Conservation (phyloP, 2,329 filamentous ascomycete genomes). For the Trichoderma sp. region DNA sequence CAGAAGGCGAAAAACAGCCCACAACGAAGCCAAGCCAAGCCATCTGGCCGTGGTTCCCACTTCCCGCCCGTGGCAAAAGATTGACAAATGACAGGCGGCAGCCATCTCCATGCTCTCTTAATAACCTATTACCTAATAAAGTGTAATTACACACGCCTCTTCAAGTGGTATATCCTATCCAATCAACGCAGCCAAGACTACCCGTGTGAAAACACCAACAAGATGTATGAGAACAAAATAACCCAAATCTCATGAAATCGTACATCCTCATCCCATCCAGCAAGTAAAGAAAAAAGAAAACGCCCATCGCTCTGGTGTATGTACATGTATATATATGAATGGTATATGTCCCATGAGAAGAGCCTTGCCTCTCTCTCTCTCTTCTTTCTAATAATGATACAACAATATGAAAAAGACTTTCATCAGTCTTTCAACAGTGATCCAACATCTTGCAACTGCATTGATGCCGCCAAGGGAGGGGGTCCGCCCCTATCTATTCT, state of each 20-base stretch:
- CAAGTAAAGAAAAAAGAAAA: neutral
- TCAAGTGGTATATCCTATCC: slow-evolving; percentile 20
- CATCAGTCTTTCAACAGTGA: slow-evolving; percentile 23
- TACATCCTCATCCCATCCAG: neutral
- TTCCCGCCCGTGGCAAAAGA: neutral
- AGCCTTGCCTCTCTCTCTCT: neutral
- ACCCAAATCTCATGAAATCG: slow-evolving; percentile 1
- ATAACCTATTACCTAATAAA: neutral
- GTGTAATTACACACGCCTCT: neutral
- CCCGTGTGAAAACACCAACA: neutral
- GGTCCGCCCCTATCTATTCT: slow-evolving; percentile 36
- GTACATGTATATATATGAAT: slow-evolving; percentile 12
- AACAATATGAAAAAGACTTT: neutral
- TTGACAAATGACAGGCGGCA: neutral
- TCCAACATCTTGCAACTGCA: slow-evolving; percentile 27
- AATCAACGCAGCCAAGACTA: neutral
- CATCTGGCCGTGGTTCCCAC: neutral
- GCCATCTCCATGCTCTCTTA: neutral
- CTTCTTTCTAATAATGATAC: neutral
- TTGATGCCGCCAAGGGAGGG: slow-evolving; percentile 29
- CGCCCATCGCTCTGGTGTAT: slow-evolving; percentile 15
- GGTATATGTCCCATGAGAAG: neutral
- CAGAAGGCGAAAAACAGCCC: slow-evolving; percentile 1
- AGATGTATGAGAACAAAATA: neutral
- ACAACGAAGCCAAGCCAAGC: neutral